Percentiles rank a stretch among this genome's conserved stretches.
Conservation (phyloP, 129 eudicot species). For the Arctium minus region DNA sequence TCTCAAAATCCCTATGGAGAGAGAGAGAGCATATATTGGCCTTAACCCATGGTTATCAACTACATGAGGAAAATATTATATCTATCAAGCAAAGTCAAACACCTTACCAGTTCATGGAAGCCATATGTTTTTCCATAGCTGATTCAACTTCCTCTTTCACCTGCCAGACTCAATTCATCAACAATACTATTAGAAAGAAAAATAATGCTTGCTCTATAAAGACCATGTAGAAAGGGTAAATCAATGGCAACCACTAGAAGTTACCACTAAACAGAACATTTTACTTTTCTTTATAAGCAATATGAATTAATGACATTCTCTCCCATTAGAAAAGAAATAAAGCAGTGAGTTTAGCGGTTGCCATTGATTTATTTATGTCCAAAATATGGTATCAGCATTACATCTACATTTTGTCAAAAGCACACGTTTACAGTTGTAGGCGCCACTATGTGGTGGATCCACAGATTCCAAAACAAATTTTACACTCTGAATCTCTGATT, state of each 20-base stretch:
- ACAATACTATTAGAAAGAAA: not conserved
- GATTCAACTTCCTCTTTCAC: constrained; percentile 89
- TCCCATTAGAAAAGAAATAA: not conserved
- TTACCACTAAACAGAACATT: not conserved
- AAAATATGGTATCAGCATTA: not conserved
- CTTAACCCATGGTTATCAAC: constrained; percentile 10
- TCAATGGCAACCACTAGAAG: not conserved
- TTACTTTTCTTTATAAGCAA: constrained; percentile 2
- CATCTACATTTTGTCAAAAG: constrained; percentile 4
- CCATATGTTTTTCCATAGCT: constrained; percentile 61
- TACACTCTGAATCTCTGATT: not conserved
- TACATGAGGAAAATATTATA: not conserved
- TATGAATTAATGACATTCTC: not conserved
- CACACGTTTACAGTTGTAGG: not conserved
- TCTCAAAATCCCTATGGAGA: constrained; percentile 49
- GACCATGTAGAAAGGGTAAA: not conserved
- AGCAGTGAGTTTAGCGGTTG: not conserved
- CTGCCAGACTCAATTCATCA: constrained; percentile 41
- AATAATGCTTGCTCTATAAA: not conserved
- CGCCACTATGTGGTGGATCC: not conserved
- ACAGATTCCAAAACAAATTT: not conserved
- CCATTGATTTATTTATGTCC: not conserved
- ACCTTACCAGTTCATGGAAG: constrained; percentile 64
- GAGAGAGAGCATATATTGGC: constrained; percentile 6
- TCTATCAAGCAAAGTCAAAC: constrained; percentile 6